Evolutionary conservation across 2,329 filamentous ascomycete species (phyloP), one percentile per base, ranked within the genome.

Genomic region (Macrophomina pseudophaseolina): DNA sequence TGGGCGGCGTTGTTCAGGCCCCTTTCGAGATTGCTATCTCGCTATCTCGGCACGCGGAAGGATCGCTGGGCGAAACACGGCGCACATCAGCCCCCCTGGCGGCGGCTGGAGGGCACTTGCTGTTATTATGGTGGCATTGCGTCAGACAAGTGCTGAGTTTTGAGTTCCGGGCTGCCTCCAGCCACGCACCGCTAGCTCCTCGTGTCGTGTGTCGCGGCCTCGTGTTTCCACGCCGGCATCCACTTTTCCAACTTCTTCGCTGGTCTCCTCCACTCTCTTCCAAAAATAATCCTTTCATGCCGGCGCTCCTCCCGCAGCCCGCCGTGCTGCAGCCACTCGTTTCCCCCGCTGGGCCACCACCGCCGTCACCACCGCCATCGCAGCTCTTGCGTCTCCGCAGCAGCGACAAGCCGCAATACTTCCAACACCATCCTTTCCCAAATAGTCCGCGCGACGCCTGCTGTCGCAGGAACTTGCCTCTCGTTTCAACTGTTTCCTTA

Each of bases 11-110:
- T 23, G 8, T 23, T 23, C 32, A 33, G 8, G 12, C 9, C 52
- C 35, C 52, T 18, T 54, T 33, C 32, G 52, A 54, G 52, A 54
- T 54, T 54, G 52, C 52, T 54, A 54, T 54, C 52, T 54, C 52
- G 52, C 52, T 54, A 54, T 54, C 52, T 54, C 52, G 52, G 52
- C 33, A 18, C 16, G 11, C 42, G 9, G 12, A 33, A 38, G 52
- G n/a, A 35, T 33, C 8, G 52, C 32, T 35, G 52, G 49, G 49
- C 28, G 30, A 54, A 33, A 33, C 33, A 33, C 33, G n/a, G 35
- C 52, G 52, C 33, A 28, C n/a, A 38, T 54, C 52, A n/a, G 42
- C 42, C 5, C 42, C 42, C 42, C 42, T 44, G 1, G 38, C 14
- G 38, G 8, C 14, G 38, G 38, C 14, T 8, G 8, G 14, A 14